A percentile compares a stretch with the other conserved stretches of the same genome.
phyloP scores from a whole-genome alignment of 208 protist species.

The Crithidia sp. region DNA sequence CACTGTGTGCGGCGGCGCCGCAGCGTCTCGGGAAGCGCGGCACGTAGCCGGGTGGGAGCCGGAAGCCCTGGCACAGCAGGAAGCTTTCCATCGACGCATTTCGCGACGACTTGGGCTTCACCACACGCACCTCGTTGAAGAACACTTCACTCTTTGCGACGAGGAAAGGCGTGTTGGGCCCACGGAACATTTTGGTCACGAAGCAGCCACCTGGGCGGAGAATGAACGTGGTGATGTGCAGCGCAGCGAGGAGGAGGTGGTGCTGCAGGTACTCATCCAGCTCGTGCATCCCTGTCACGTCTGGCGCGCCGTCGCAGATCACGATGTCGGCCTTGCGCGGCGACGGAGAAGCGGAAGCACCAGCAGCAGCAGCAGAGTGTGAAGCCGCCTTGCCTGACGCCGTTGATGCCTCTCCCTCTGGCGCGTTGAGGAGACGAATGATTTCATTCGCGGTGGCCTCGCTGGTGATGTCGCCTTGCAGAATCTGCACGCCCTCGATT shows the following conservation, averaged over 20 bases:
- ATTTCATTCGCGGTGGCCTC: slow-evolving; percentile 87
- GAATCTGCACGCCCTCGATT: slow-evolving; percentile 94
- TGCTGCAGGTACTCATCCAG: slow-evolving; percentile 99
- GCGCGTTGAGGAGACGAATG: slow-evolving; percentile 90
- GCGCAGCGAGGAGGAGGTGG: slow-evolving; percentile 97
- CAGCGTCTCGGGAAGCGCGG: slow-evolving; percentile 42
- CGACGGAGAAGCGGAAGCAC: neutral
- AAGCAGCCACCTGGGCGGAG: slow-evolving; percentile 94
- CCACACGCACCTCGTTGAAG: slow-evolving; percentile 94
- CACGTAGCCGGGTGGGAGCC: slow-evolving; percentile 86
- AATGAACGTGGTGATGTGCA: slow-evolving; percentile 98
- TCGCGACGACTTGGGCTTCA: slow-evolving; percentile 97
- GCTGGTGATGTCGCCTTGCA: slow-evolving; percentile 93
- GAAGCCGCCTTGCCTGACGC: neutral
- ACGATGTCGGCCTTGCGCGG: slow-evolving; percentile 95
- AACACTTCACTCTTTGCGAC: slow-evolving; percentile 96
- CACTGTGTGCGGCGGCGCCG: neutral
- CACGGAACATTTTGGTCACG: slow-evolving; percentile 99
- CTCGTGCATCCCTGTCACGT: slow-evolving; percentile 99
- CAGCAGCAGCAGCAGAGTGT: neutral
- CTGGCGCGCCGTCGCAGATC: slow-evolving; percentile 99
- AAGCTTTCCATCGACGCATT: slow-evolving; percentile 97
- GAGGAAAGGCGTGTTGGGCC: slow-evolving; percentile 93
- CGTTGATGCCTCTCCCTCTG: neutral
- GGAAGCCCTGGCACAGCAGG: slow-evolving; percentile 94